Base-by-base conservation (phyloP, 768 basidiomycete species). In the Pleurotus platypus region DNA sequence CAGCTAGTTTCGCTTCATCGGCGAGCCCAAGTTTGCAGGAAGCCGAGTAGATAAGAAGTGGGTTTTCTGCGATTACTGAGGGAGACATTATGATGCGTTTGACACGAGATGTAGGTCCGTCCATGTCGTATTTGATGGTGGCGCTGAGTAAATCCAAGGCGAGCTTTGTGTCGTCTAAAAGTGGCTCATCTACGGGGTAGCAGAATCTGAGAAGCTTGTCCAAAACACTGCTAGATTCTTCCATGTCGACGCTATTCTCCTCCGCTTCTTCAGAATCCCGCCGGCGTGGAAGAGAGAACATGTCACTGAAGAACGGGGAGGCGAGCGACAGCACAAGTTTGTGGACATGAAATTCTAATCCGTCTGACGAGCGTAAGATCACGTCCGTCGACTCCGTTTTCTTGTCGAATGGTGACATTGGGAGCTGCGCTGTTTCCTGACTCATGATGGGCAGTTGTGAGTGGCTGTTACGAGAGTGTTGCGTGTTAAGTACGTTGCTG, bases 271-370 rank as follows among this genome's bases (percentile, higher is more conserved):
- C 43, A 45, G 15, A 3, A 46, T 70, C 71, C 7, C 63, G 61
- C 0, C 81, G 75, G 60, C 73, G 73, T 27, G 84, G 84, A 27
- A 85, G 66, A 6, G 75, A 72, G 61, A 86, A 80, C 72, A 84
- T 80, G 59, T 75, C 72, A 43, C 72, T 70, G 60, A 87, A 86
- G 66, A 87, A 78, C 3, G 80, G 73, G 7, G 86, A 87, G 0
- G 82, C 78, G 11, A 83, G 63, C 9, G 81, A 75, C 7, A 87
- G 71, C 50, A 86, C 69, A 42, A 78, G 61, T 60, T 81, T 81
- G 73, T 81, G 80, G 56, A 80, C 77, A 58, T 74, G 75, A 67
- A 84, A 85, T 66, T 76, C 72, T 46, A 73, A 67, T 11, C 67
- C 61, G 61, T 86, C 85, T 48, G 77, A 80, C 6, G 83, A 78